Evolutionary conservation across 345 rosid genomes (phyloP).

Genomic region (Corchorus capsularis): DNA sequence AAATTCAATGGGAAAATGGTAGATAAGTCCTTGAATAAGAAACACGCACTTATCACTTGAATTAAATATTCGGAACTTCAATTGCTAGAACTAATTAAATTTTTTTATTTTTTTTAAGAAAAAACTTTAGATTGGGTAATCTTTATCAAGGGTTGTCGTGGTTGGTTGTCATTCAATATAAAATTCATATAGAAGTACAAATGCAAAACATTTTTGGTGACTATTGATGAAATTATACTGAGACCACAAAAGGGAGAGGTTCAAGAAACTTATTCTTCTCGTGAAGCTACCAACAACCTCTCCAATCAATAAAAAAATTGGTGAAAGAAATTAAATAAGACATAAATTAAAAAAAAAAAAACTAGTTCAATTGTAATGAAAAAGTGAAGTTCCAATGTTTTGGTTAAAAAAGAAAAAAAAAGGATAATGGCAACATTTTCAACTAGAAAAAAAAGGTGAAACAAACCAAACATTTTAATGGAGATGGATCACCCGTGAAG

Average conservation of each 20-base stretch:
- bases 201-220: no score
- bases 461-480: constrained; percentile 5
- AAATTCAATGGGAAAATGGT: no score
- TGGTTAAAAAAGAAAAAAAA: background rate
- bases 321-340: no score
- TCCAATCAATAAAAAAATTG: background rate
- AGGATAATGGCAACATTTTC: background rate
- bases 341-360: background rate
- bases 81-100: no score
- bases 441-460: background rate
- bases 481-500: background rate
- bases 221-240: background rate
- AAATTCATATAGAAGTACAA: no score
- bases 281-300: constrained; percentile 2
- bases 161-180: no score
- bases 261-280: background rate
- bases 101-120: no score
- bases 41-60: no score
- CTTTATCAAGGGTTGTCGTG: no score
- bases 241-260: background rate
- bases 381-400: background rate
- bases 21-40: no score
- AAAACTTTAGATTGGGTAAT: no score
- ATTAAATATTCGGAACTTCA: no score
- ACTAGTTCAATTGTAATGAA: background rate